Base-by-base conservation (phyloP, 768 basidiomycete genomes). In the Collybiopsis confluens region DNA sequence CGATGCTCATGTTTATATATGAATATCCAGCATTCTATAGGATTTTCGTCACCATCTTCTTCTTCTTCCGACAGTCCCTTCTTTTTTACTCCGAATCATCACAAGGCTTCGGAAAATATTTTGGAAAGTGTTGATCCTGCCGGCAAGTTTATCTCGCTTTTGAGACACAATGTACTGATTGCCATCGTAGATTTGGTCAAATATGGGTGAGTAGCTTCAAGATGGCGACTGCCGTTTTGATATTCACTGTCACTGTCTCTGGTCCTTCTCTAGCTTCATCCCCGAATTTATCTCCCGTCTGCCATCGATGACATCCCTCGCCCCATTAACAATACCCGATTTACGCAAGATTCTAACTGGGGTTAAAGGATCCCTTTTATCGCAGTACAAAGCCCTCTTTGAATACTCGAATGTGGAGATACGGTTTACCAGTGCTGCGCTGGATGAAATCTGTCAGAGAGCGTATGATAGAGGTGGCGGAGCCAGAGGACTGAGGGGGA, bases 221-320 rank as follows among this genome's bases (percentile, higher is more conserved):
- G n/a, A n/a, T n/a, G n/a, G n/a, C n/a, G n/a, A n/a, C n/a, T n/a
- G n/a, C n/a, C n/a, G n/a, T n/a, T n/a, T n/a, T n/a, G n/a, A n/a
- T n/a, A n/a, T n/a, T n/a, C n/a, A n/a, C n/a, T n/a, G n/a, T n/a
- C n/a, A n/a, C n/a, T n/a, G n/a, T n/a, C n/a, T n/a, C n/a, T n/a
- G n/a, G n/a, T n/a, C 45, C 4, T 18, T 26, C 27, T 43, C 6
- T 54, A 89, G 90, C 2, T 90, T 97, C 58, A 98, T 98, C 54
- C 95, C 95, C 21, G 95, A 98, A 70, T 98, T 98, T 61, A 80
- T 96, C 47, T 92, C 90, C 16, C 88, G 96, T 26, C 70, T 97
- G n/a, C 95, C 95, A 4, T 87, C 92, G n/a, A 78, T 94, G 33
- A 90, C 95, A 3, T 84, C 92, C 1, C 78, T 98, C 5, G 68